Percentiles rank a stretch among this genome's conserved stretches.
Evolutionary conservation across 2,329 filamentous ascomycete genomes (phyloP).

Genomic region (Fusarium haematococcum): DNA sequence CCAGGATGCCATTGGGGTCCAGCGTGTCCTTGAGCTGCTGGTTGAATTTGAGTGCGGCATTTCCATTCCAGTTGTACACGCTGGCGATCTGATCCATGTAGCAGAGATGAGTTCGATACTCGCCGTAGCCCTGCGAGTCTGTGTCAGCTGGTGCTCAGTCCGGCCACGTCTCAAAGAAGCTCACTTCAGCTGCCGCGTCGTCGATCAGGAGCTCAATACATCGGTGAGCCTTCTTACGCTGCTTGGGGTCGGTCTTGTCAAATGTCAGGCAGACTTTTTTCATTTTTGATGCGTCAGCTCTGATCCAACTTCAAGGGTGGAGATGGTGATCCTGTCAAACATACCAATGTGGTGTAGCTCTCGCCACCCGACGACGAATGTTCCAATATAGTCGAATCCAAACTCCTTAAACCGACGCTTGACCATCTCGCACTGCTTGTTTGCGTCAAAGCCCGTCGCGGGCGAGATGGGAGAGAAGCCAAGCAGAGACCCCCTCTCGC

Average conservation of each 20-base stretch:
- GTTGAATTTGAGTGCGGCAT: constrained; percentile 5
- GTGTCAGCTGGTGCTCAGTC: background rate
- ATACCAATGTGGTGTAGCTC: constrained; percentile 14
- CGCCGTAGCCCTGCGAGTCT: constrained; percentile 6
- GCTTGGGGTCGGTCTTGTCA: background rate
- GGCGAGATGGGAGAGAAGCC: constrained; percentile 4
- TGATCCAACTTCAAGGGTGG: background rate
- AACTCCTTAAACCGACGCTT: background rate
- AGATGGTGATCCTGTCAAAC: background rate
- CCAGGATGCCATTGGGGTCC: constrained; percentile 21
- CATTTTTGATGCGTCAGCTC: background rate
- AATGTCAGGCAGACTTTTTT: background rate
- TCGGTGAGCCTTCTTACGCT: background rate
- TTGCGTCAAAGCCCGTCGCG: background rate
- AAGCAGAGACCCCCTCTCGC: background rate
- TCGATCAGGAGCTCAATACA: constrained; percentile 5
- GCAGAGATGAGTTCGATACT: constrained; percentile 17
- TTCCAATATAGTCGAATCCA: constrained; percentile 15
- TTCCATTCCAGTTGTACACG: constrained; percentile 6
- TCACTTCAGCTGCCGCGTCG: background rate
- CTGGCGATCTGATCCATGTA: constrained; percentile 17
- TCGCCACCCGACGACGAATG: constrained; percentile 12
- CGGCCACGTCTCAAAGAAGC: background rate
- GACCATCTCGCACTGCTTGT: constrained; percentile 6
- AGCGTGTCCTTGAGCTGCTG: constrained; percentile 13